Conservation (phyloP, 345 rosid species). For the Ailanthus altissimus region DNA sequence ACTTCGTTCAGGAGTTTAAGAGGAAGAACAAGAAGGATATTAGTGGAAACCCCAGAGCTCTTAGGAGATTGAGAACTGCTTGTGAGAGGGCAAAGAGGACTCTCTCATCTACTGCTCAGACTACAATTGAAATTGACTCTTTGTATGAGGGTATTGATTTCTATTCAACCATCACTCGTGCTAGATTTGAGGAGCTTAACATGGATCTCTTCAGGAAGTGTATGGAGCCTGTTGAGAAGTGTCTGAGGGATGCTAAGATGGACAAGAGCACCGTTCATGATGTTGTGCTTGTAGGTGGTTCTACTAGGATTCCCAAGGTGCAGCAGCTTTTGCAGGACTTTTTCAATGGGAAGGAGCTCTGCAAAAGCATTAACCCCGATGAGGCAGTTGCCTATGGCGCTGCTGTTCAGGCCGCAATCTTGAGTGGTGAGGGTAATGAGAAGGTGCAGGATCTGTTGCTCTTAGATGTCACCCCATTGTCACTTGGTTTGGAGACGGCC, state of each 20-base stretch:
- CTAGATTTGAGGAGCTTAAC: constrained; percentile 49
- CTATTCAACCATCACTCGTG: constrained; percentile 50
- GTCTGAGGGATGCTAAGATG: constrained; percentile 59
- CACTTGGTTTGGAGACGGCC: constrained; percentile 42
- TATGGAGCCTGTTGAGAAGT: constrained; percentile 58
- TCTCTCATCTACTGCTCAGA: constrained; percentile 46
- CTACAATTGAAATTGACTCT: constrained; percentile 52
- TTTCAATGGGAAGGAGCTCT: constrained; percentile 54
- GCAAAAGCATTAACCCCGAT: constrained; percentile 58
- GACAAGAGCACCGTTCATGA: constrained; percentile 54
- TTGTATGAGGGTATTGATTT: constrained; percentile 54
- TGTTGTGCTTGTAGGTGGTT: constrained; percentile 58
- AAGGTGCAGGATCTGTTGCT: constrained; percentile 47
- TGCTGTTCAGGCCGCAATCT: constrained; percentile 53
- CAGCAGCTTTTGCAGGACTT: constrained; percentile 51
- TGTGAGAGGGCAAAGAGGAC: constrained; percentile 50
- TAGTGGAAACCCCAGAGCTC: constrained; percentile 48
- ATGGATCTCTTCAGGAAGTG: constrained; percentile 54
- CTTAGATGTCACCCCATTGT: constrained; percentile 48
- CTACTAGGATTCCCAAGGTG: constrained; percentile 58
- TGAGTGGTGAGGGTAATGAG: constrained; percentile 54
- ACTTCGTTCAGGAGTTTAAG: constrained; percentile 54
- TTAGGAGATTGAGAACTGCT: constrained; percentile 53
- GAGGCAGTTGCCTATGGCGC: constrained; percentile 63
- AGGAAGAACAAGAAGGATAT: constrained; percentile 59